phyloP scores from a whole-genome alignment of 371 early-diverging fungal species.

The Choanephora cucurbitarum region DNA sequence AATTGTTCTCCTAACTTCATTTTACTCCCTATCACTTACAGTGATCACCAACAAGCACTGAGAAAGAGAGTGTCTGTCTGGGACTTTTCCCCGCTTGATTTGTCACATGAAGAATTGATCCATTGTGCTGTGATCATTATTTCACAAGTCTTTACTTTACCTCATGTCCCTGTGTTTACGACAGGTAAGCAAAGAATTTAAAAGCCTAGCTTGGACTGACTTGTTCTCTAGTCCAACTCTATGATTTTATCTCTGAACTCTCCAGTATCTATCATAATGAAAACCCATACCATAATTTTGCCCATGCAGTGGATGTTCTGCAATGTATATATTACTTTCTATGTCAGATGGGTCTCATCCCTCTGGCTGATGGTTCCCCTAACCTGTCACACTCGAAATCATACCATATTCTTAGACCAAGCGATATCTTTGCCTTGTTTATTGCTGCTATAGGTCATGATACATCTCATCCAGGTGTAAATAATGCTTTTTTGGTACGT shows the following conservation, averaged over 20 bases:
- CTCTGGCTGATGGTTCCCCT: slow-evolving; percentile 49
- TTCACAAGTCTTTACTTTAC: slow-evolving; percentile 55
- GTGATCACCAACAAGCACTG: slow-evolving; percentile 23
- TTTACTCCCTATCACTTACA: no score
- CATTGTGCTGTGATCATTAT: slow-evolving; percentile 70
- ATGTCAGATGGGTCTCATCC: slow-evolving; percentile 58
- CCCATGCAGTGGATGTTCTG: slow-evolving; percentile 86
- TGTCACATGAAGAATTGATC: slow-evolving; percentile 62
- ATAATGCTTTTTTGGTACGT: slow-evolving; percentile 78
- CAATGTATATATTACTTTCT: slow-evolving; percentile 77
- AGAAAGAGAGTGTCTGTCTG: slow-evolving; percentile 56
- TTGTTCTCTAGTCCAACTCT: slow-evolving; percentile 58
- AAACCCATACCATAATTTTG: slow-evolving; percentile 87
- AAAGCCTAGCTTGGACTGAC: background rate
- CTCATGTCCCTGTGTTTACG: slow-evolving; percentile 45
- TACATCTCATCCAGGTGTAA: slow-evolving; percentile 84
- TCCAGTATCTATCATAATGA: slow-evolving; percentile 67
- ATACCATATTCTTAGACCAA: slow-evolving; percentile 49
- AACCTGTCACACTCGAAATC: slow-evolving; percentile 20
- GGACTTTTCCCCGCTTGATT: slow-evolving; percentile 71
- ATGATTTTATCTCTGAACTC: slow-evolving; percentile 64
- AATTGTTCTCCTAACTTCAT: no score
- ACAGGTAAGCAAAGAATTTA: slow-evolving; percentile 48
- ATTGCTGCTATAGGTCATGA: slow-evolving; percentile 84
- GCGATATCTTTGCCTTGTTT: slow-evolving; percentile 72